Evolutionary conservation across 169 alveolate species (phyloP).

Genomic region (Besnoitia besnoiti): DNA sequence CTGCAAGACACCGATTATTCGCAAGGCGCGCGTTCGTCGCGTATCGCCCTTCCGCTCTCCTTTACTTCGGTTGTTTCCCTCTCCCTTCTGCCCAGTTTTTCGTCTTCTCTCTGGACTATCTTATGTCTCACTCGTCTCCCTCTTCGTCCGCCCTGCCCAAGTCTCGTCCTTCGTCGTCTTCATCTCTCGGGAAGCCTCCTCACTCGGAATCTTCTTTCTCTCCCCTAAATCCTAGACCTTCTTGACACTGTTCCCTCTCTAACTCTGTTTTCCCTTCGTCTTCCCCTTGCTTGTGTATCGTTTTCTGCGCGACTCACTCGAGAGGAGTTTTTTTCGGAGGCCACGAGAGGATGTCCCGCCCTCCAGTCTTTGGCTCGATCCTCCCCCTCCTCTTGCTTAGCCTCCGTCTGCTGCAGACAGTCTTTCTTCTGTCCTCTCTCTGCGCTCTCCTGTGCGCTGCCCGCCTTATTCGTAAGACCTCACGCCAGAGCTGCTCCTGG

Average conservation of each 20-base stretch:
- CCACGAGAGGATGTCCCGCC: too few relatives aligned
- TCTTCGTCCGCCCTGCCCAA: neutral
- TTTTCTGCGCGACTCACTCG: too few relatives aligned
- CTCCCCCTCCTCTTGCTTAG: too few relatives aligned
- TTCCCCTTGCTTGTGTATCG: too few relatives aligned
- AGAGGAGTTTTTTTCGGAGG: too few relatives aligned
- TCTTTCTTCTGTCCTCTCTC: neutral
- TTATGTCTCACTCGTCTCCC: neutral
- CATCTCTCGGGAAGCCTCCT: neutral
- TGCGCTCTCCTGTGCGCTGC: neutral
- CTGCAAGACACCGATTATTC: slow-evolving; percentile 4
- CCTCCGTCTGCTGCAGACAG: neutral
- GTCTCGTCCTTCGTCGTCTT: too few relatives aligned
- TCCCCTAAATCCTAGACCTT: neutral
- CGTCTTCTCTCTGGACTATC: neutral
- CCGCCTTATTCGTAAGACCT: neutral
- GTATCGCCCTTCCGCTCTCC: neutral
- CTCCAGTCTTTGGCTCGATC: too few relatives aligned
- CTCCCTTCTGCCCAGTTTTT: neutral
- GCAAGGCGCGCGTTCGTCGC: neutral
- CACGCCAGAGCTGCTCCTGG: neutral
- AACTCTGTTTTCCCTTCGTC: neutral
- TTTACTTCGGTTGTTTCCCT: neutral
- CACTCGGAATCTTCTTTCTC: neutral
- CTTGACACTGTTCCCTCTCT: neutral